Evolutionary conservation across 2,329 filamentous ascomycete genomes (phyloP), one percentile per base, ranked within the genome.

Genomic region (Neodidymelliopsis sp.): DNA sequence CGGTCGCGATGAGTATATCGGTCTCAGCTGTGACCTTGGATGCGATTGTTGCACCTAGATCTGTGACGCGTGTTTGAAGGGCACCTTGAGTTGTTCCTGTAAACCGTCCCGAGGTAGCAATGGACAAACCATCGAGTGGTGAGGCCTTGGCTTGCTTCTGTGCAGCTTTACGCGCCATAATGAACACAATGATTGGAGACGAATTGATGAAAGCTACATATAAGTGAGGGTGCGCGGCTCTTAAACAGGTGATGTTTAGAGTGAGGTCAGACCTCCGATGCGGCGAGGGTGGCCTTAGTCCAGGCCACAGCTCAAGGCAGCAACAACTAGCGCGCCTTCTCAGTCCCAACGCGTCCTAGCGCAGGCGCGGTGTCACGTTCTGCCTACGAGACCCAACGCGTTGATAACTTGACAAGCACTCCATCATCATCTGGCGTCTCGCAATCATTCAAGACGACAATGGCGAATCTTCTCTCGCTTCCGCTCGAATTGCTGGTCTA

Each of bases 41-140:
- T 18, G 74, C 74, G 23, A 81, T 67, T 2, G 63, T 65, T 7
- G 76, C 84, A 13, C 84, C 84, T 6, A 84, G 75, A 4, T 67
- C 57, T 9, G 65, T 71, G 42, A 84, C 74, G 35, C 77, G 69
- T 16, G 69, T 63, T 53, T 82, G 77, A 4, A 85, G 67, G 0
- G 70, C 66, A 5, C 69, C 67, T 57, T 89, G 84, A 3, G 77
- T 81, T 19, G 76, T 69, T 5, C 76, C 74, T 1, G 79, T 72
- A 57, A 89, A 85, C 4, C 80, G 81, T 51, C 87, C 87, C 47
- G 82, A 85, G 19, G 88, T 66, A 16, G 79, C 81, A 33, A 90
- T 74, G 5, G 74, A 73, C 57, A 72, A 78, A 4, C 78, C 80
- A 2, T 75, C 69, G 3, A 87, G 72, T 0, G 81, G 72, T 2